Evolutionary conservation across 2,329 filamentous ascomycete species (phyloP).

Genomic region (Seiridium cupressi): DNA sequence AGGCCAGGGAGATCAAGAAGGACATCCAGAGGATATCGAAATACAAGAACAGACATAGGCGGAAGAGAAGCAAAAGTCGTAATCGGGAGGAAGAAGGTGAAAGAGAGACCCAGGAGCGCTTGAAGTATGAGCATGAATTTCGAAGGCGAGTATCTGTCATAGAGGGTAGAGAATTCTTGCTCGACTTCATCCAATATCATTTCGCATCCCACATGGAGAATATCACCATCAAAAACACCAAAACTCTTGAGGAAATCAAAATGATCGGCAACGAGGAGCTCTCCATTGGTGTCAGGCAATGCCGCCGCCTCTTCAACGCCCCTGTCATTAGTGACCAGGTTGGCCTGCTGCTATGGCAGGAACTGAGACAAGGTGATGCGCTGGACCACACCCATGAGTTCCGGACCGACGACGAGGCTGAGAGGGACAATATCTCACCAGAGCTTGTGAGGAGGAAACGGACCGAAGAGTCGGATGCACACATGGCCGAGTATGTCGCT

Average conservation of each 20-base stretch:
- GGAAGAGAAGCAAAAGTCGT: slow-evolving; percentile 1
- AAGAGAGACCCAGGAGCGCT: not conserved
- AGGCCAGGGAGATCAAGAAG: slow-evolving; percentile 9
- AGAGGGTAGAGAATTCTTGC: slow-evolving; percentile 14
- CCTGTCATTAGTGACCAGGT: slow-evolving; percentile 18
- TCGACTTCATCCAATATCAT: slow-evolving; percentile 14
- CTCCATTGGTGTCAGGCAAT: slow-evolving; percentile 11
- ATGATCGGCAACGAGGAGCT: slow-evolving; percentile 19
- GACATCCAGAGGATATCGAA: slow-evolving; percentile 7
- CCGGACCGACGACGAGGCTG: not conserved
- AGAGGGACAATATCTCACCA: not conserved
- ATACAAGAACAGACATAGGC: not conserved
- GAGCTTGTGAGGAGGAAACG: not conserved
- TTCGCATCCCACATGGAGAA: slow-evolving; percentile 13
- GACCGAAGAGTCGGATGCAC: not conserved
- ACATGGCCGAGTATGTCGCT: slow-evolving; percentile 1
- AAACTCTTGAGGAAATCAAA: slow-evolving; percentile 18
- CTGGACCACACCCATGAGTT: slow-evolving; percentile 16
- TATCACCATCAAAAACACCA: slow-evolving; percentile 10
- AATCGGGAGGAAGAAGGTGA: not conserved
- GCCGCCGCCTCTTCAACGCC: slow-evolving; percentile 18
- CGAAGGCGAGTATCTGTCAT: not conserved
- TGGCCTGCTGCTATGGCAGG: slow-evolving; percentile 15
- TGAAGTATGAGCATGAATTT: slow-evolving; percentile 6
- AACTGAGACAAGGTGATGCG: slow-evolving; percentile 14